Conservation (phyloP, 768 basidiomycete genomes). For the Lactarius sanguifluus region DNA sequence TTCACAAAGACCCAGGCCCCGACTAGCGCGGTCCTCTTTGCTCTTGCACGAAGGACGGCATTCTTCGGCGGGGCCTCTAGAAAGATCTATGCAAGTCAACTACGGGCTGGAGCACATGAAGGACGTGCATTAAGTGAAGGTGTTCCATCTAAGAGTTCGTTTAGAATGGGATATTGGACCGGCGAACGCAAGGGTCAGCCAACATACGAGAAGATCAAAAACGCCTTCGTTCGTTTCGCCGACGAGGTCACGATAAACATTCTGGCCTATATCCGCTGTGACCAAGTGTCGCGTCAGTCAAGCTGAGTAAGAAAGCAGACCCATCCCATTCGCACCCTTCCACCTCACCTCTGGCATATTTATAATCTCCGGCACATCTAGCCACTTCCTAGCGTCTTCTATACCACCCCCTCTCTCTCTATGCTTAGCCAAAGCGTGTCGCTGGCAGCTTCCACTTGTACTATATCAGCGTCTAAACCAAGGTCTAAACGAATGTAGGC, state of each 20-base stretch:
- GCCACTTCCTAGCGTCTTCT: constrained; percentile 39
- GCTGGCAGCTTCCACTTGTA: constrained; percentile 44
- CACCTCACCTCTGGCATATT: constrained; percentile 77
- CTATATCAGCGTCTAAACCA: constrained; percentile 48
- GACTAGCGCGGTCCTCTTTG: constrained; percentile 44
- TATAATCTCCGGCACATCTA: constrained; percentile 64
- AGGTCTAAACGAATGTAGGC: constrained; percentile 50
- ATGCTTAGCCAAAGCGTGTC: constrained; percentile 37
- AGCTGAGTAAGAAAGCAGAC: constrained; percentile 42
- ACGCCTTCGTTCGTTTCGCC: constrained; percentile 76
- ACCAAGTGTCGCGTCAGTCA: not conserved
- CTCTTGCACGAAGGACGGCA: constrained; percentile 31
- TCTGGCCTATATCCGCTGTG: constrained; percentile 62
- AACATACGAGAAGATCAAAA: constrained; percentile 49
- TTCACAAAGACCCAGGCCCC: constrained; percentile 67
- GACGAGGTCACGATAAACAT: constrained; percentile 76
- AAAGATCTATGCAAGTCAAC: constrained; percentile 67
- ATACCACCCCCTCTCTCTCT: constrained; percentile 20
- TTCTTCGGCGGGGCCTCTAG: constrained; percentile 37
- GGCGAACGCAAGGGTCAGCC: not conserved
- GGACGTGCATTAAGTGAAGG: constrained; percentile 82
- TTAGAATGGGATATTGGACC: constrained; percentile 36
- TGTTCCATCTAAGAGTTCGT: constrained; percentile 74
- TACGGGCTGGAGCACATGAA: constrained; percentile 63
- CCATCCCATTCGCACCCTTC: constrained; percentile 73